phyloP scores from a whole-genome alignment of 164 flowering plant genomes.

The Dillenia turbinata region DNA sequence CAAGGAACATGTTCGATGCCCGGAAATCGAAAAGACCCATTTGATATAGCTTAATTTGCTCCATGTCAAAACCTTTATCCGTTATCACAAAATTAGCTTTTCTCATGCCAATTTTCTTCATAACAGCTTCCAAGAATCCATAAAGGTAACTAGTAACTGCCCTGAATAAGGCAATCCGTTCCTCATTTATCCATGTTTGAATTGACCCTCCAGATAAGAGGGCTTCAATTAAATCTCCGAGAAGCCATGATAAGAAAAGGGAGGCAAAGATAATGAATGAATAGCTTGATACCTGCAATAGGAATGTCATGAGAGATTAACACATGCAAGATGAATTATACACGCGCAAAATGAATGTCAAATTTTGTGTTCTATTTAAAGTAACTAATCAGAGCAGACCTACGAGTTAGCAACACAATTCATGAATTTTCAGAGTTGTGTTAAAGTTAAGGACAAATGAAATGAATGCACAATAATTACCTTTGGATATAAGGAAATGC shows the following conservation, averaged over 20 bases:
- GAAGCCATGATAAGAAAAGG: conserved; percentile 13
- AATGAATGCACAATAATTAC: conserved; percentile 6
- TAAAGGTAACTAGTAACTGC: conserved; percentile 13
- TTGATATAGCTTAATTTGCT: not conserved
- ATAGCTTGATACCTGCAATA: conserved; percentile 19
- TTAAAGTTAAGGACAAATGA: not conserved
- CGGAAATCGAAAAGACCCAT: not conserved
- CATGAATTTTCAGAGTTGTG: no score
- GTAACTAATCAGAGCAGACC: no score
- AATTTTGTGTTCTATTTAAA: no score
- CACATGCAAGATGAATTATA: not conserved
- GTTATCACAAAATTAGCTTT: not conserved
- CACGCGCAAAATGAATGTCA: no score
- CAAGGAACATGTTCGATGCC: not conserved
- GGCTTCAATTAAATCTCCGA: conserved; percentile 21
- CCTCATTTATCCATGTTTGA: conserved; percentile 21
- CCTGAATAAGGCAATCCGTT: conserved; percentile 28
- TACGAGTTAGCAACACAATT: no score
- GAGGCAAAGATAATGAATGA: conserved; percentile 14
- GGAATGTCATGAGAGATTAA: not conserved
- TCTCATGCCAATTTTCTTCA: conserved; percentile 19
- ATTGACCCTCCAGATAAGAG: conserved; percentile 18
- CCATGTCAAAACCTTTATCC: not conserved
- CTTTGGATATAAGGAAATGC: conserved; percentile 29
- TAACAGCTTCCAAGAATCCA: conserved; percentile 17